Evolutionary conservation across 495 filamentous ascomycete genomes (phyloP).

Genomic region (Penicillium paxilli): DNA sequence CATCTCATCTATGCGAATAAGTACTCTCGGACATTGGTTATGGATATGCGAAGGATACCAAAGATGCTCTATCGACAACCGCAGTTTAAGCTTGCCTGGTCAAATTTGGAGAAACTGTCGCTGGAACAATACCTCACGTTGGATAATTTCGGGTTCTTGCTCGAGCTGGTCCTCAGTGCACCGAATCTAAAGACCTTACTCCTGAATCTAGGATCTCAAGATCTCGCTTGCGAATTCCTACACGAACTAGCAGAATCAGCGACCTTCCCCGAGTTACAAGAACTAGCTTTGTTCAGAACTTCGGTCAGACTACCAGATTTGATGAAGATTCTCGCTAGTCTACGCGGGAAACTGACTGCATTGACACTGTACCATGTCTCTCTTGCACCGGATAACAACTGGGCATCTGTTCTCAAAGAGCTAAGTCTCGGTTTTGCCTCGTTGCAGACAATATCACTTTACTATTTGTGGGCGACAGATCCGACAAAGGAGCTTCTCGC

Average conservation of each 20-base stretch:
- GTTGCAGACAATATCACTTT: constrained; percentile 20
- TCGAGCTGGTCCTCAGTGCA: constrained; percentile 26
- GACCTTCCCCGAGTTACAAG: constrained; percentile 16
- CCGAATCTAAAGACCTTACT: constrained; percentile 23
- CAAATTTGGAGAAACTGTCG: constrained; percentile 25
- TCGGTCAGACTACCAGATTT: constrained; percentile 17
- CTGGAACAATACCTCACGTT: constrained; percentile 29
- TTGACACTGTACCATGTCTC: constrained; percentile 25
- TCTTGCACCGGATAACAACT: constrained; percentile 14
- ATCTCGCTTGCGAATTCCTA: constrained; percentile 28
- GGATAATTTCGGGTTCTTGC: constrained; percentile 29
- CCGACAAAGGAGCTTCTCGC: constrained; percentile 17
- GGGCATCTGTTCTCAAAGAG: constrained; percentile 14
- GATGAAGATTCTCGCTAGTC: constrained; percentile 9
- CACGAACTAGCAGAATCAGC: constrained; percentile 26
- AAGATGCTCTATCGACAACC: constrained; percentile 31
- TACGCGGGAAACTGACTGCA: constrained; percentile 11
- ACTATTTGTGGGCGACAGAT: constrained; percentile 24
- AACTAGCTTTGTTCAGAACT: constrained; percentile 26
- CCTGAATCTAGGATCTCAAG: constrained; percentile 25
- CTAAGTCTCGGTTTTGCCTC: constrained; percentile 11
- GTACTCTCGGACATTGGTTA: constrained; percentile 26
- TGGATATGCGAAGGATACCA: constrained; percentile 33
- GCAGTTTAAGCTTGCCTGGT: constrained; percentile 22
- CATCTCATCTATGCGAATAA: constrained; percentile 28